Evolutionary conservation across 257 asterid genomes (phyloP), one percentile per base, ranked within the genome.

Genomic region (Hygrophila difformis): DNA sequence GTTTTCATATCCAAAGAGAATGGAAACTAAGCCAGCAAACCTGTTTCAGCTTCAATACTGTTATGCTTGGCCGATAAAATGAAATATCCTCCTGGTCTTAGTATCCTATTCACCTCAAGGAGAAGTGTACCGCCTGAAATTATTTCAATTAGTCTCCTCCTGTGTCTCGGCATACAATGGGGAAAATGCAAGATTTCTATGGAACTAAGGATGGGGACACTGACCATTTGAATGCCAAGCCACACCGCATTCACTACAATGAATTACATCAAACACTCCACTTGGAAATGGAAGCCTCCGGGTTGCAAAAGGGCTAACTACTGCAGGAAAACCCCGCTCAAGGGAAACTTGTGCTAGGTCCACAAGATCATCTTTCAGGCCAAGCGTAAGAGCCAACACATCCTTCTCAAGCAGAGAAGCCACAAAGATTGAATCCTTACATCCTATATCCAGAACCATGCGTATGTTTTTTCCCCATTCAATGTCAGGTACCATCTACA

Each of bases 51-150:
- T 76, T 89, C 96, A 21, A 79, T 63, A 73, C 77, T 85, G 56
- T 49, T 69, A 56, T 79, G 92, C 68, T 70, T 82, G 42, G 73
- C 72, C 0, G 98, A 85, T 56, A 89, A 57, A 39, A 89, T 78
- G 70, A 85, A 89, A 66, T 85, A 85, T 51, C 98, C 98, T 57
- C 92, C 94, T 18, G 98, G 93, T 69, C 98, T 89, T 79, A 89
- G 59, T 59, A 86, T 64, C 67, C 98, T 71, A 64, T 86, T 85
- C 84, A 89, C 78, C 76, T 89, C 98, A 15, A 85, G 73, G 53
- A 89, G 72, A 56, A 75, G 94, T 66, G 72, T 85, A 33, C 84
- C 98, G 18, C 92, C 96, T 89, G 96, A 71, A 69, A 53, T 16
- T 11, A 42, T 31, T 39, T 21, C 38, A 13, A 33, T 20, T 8